Percentiles rank a stretch among this genome's conserved stretches.
phyloP scores from a whole-genome alignment of 2,329 filamentous ascomycete genomes.

The Cladosporium cucumerinum region DNA sequence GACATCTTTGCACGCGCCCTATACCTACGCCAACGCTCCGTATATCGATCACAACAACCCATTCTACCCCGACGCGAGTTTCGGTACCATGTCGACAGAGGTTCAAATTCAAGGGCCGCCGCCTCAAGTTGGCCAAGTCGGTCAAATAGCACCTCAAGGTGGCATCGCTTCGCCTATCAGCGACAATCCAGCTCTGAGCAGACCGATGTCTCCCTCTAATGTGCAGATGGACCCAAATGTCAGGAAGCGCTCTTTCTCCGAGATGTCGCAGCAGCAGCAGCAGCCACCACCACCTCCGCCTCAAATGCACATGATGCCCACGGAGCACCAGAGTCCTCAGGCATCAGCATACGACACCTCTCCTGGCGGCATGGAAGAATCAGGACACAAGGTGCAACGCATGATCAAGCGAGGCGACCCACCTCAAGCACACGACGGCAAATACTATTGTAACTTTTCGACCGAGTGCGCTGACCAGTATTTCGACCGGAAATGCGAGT shows the following conservation, averaged over 20 bases:
- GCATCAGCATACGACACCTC: conserved; percentile 1
- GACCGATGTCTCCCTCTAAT: conserved; percentile 25
- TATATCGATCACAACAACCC: background rate
- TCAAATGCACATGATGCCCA: background rate
- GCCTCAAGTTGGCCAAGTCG: conserved; percentile 4
- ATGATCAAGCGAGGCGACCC: conserved; percentile 45
- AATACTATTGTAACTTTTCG: conserved; percentile 68
- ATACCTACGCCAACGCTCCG: background rate
- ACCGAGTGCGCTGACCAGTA: conserved; percentile 65
- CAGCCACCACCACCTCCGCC: background rate
- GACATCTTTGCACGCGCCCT: conserved; percentile 15
- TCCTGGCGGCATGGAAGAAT: conserved; percentile 5
- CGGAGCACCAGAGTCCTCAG: conserved; percentile 9
- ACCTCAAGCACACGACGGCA: conserved; percentile 65
- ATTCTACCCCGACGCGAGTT: background rate
- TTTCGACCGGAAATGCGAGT: conserved; percentile 85
- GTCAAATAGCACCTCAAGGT: background rate
- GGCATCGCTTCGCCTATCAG: conserved; percentile 8
- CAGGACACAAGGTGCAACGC: conserved; percentile 14
- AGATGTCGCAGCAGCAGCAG: conserved; percentile 28
- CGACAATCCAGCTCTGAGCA: conserved; percentile 24
- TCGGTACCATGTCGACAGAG: background rate
- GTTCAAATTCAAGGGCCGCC: conserved; percentile 17
- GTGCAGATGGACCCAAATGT: conserved; percentile 23
- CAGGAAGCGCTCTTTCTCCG: conserved; percentile 32